Conservation (phyloP, 345 rosid species). For the Hypericum androsaemum region DNA sequence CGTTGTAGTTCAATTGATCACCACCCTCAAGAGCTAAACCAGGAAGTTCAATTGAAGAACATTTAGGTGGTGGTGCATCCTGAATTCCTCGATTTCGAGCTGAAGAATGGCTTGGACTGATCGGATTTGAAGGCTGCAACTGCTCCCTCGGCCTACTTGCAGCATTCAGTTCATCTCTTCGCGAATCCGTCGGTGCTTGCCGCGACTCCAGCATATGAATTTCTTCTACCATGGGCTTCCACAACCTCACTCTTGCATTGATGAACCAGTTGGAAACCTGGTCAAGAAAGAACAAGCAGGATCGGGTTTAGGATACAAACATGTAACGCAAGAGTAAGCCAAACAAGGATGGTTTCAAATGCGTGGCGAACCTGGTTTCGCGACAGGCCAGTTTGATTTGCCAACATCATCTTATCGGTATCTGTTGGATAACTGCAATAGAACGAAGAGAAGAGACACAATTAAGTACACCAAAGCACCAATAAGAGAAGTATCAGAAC, state of each 20-base stretch:
- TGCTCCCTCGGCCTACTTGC: constrained; percentile 25
- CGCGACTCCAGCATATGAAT: constrained; percentile 68
- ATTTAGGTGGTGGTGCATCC: constrained; percentile 30
- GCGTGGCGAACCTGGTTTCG: constrained; percentile 60
- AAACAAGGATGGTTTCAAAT: too few species aligned
- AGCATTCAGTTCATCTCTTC: constrained; percentile 35
- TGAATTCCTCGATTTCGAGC: constrained; percentile 28
- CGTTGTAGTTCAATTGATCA: constrained; percentile 28
- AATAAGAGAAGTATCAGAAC: not conserved
- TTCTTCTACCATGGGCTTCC: constrained; percentile 98
- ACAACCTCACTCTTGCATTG: constrained; percentile 87
- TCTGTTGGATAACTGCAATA: constrained; percentile 70
- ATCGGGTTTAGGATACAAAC: constrained; percentile 1
- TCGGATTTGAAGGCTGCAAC: constrained; percentile 18
- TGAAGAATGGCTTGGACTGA: constrained; percentile 24
- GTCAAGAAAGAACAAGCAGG: not conserved
- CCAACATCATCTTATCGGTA: constrained; percentile 80
- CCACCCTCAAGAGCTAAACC: constrained; percentile 24
- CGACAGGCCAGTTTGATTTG: constrained; percentile 84
- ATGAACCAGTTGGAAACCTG: constrained; percentile 94
- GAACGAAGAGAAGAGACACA: not conserved
- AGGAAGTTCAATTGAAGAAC: constrained; percentile 35
- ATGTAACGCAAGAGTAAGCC: not conserved
- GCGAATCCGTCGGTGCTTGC: constrained; percentile 44
- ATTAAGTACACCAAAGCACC: not conserved